Percentiles rank a stretch among this genome's conserved stretches.
phyloP scores from a whole-genome alignment of 805 yeast species.

The Zygosaccharomyces rouxii region DNA sequence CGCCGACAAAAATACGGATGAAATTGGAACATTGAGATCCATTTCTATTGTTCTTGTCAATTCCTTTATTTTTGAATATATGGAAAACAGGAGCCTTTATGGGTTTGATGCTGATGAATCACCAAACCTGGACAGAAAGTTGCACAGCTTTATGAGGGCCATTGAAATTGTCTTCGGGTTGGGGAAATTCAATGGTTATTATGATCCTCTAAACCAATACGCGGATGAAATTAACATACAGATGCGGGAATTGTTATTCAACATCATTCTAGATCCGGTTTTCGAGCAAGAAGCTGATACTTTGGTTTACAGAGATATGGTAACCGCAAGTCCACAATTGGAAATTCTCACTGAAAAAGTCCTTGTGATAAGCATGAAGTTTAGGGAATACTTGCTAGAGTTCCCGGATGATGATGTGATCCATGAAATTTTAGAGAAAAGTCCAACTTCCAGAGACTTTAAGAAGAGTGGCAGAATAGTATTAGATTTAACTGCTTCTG shows the following conservation, averaged over 20 bases:
- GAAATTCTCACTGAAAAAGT: conserved; percentile 28
- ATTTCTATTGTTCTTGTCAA: conserved; percentile 38
- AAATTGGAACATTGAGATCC: conserved; percentile 60
- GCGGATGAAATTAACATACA: conserved; percentile 29
- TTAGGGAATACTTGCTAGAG: conserved; percentile 40
- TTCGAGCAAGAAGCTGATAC: conserved; percentile 30
- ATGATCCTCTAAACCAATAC: conserved; percentile 35
- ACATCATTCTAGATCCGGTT: conserved; percentile 27
- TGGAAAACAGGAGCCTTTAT: conserved; percentile 23
- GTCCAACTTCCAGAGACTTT: conserved; percentile 38
- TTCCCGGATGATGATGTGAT: conserved; percentile 56
- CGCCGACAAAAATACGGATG: conserved; percentile 51
- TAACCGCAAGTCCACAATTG: conserved; percentile 18
- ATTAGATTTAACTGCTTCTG: conserved; percentile 55
- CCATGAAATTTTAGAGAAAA: conserved; percentile 39
- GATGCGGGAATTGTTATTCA: conserved; percentile 24
- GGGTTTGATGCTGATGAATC: conserved; percentile 15
- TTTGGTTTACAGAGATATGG: conserved; percentile 33
- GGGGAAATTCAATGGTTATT: conserved; percentile 27
- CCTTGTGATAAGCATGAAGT: conserved; percentile 42
- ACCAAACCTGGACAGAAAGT: conserved; percentile 15
- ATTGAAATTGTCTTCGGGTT: conserved; percentile 28
- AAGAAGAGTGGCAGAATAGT: conserved; percentile 34
- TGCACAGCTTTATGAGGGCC: conserved; percentile 19
- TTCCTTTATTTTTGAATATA: conserved; percentile 24